Evolutionary conservation across 2,329 filamentous ascomycete genomes (phyloP).

Genomic region (Lecanicillium sp.): DNA sequence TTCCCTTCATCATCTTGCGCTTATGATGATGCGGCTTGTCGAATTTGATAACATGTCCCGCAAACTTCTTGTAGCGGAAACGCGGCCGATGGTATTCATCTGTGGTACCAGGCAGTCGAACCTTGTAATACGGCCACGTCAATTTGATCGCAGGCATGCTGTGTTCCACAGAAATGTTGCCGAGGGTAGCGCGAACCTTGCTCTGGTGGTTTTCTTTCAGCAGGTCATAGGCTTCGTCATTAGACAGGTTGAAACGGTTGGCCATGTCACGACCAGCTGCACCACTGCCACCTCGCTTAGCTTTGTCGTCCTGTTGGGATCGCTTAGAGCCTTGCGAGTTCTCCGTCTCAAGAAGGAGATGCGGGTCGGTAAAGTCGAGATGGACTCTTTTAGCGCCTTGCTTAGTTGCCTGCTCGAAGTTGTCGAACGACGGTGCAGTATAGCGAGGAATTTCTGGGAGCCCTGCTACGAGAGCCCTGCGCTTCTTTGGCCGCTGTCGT

Average conservation of each 20-base stretch:
- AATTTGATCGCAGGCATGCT: conserved; percentile 85
- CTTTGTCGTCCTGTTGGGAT: conserved; percentile 45
- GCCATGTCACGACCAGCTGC: conserved; percentile 66
- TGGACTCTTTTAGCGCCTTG: conserved; percentile 70
- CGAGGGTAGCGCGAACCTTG: conserved; percentile 88
- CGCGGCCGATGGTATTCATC: conserved; percentile 78
- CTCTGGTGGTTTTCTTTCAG: conserved; percentile 95
- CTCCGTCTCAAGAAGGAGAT: conserved; percentile 76
- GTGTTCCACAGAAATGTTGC: conserved; percentile 89
- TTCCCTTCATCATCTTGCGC: conserved; percentile 74
- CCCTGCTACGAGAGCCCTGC: conserved; percentile 53
- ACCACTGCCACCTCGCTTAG: conserved; percentile 60
- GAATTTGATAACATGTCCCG: conserved; percentile 64
- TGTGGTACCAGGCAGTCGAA: conserved; percentile 66
- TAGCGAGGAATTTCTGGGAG: conserved; percentile 52
- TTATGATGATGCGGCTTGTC: conserved; percentile 66
- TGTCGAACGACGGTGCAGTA: conserved; percentile 65
- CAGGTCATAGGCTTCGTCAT: conserved; percentile 90
- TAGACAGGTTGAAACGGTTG: conserved; percentile 89
- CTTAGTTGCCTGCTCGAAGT: conserved; percentile 67
- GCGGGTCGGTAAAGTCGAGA: conserved; percentile 81
- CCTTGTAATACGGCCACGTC: conserved; percentile 93
- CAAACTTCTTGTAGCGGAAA: conserved; percentile 62
- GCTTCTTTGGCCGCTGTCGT: conserved; percentile 55
- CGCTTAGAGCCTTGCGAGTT: conserved; percentile 56